Evolutionary conservation across 768 basidiomycete genomes (phyloP).

Genomic region (Auricularia cornea): DNA sequence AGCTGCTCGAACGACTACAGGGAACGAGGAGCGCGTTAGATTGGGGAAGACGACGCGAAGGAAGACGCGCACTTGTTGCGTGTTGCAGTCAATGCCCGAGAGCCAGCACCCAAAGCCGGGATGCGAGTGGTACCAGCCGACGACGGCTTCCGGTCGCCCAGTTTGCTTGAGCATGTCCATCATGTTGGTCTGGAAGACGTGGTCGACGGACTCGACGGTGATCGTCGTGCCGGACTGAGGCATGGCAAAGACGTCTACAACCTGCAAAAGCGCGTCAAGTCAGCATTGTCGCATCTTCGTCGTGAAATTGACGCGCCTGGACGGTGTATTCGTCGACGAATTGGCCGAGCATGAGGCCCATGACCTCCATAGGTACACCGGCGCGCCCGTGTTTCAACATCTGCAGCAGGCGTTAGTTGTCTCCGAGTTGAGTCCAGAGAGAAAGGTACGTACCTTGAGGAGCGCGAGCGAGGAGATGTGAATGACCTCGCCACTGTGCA

Average conservation of each 20-base stretch:
- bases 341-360: constrained; percentile 99
- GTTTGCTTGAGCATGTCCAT: constrained; percentile 99
- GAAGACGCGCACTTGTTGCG: constrained; percentile 65
- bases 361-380: constrained; percentile 96
- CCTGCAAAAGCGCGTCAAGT: constrained; percentile 16
- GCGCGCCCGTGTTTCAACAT: constrained; percentile 99
- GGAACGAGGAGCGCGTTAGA: neutral
- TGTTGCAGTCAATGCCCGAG: constrained; percentile 97
- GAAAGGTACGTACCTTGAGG: constrained; percentile 61
- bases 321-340: constrained; percentile 76
- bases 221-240: constrained; percentile 99
- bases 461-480: constrained; percentile 97
- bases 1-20: constrained; percentile 90
- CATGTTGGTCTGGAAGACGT: constrained; percentile 98
- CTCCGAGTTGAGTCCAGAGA: constrained; percentile 7
- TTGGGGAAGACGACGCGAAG: neutral
- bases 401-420: constrained; percentile 32
- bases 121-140: constrained; percentile 99
- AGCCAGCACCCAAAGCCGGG: constrained; percentile 99
- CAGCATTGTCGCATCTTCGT: constrained; percentile 29
- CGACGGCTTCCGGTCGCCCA: constrained; percentile 83
- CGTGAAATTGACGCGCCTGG: constrained; percentile 7
- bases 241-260: constrained; percentile 95
- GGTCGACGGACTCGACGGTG: constrained; percentile 89
- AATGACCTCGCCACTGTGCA: constrained; percentile 49